Evolutionary conservation across 2,329 filamentous ascomycete species (phyloP).

Genomic region (Pyrenophora teres): DNA sequence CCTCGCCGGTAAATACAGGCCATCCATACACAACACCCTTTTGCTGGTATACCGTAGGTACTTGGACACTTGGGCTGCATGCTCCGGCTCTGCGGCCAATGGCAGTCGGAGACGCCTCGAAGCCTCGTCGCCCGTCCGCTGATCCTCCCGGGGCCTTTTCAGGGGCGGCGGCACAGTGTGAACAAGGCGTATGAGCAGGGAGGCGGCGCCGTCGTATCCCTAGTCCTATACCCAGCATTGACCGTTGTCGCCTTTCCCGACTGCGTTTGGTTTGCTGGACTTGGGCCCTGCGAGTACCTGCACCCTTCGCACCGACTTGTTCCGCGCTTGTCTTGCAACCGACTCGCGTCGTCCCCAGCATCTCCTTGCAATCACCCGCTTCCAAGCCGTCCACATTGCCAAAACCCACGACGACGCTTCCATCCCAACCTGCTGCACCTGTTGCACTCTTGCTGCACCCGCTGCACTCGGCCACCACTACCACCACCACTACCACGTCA

Average conservation of each 20-base stretch:
- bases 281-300: constrained; percentile 6
- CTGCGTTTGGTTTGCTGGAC: constrained; percentile 5
- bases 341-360: constrained; percentile 7
- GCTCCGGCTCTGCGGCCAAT: constrained; percentile 21
- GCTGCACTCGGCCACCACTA: neutral
- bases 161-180: constrained; percentile 17
- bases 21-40: neutral
- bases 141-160: constrained; percentile 18
- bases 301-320: constrained; percentile 1
- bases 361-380: neutral
- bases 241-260: constrained; percentile 10
- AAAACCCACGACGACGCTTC: constrained; percentile 5
- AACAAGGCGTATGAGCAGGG: constrained; percentile 4
- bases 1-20: neutral
- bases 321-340: neutral
- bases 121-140: constrained; percentile 11
- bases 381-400: neutral
- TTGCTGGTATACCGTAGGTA: neutral
- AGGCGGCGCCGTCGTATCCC: neutral
- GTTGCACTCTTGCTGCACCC: constrained; percentile 1
- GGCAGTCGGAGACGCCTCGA: neutral
- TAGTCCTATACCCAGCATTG: constrained; percentile 4
- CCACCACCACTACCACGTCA: neutral
- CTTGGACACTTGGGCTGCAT: constrained; percentile 1
- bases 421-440: constrained; percentile 1